phyloP scores from a whole-genome alignment of 768 basidiomycete genomes.

The Trametes cubensis region DNA sequence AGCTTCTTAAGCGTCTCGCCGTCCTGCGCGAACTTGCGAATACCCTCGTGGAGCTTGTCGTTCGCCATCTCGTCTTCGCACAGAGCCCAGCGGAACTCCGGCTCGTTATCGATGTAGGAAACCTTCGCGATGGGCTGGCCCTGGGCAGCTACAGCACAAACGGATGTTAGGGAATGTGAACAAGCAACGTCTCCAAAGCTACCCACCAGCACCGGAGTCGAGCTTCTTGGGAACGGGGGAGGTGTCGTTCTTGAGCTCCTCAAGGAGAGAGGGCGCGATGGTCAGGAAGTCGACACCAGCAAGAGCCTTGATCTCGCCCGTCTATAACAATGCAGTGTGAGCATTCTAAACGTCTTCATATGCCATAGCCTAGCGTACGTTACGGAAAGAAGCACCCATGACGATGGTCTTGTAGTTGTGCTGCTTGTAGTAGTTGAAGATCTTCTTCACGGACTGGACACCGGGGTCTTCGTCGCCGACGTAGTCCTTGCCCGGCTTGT shows the following conservation, averaged over 20 bases:
- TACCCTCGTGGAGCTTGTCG: conserved; percentile 98
- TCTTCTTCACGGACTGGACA: conserved; percentile 92
- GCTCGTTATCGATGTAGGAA: conserved; percentile 86
- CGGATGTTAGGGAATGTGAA: background rate
- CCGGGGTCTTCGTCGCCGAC: conserved; percentile 93
- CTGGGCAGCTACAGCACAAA: conserved; percentile 45
- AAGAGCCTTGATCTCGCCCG: conserved; percentile 90
- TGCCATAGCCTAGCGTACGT: conserved; percentile 53
- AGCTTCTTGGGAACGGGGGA: conserved; percentile 85
- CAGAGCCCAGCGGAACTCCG: conserved; percentile 94
- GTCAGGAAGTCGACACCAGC: conserved; percentile 98
- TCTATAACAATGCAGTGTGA: conserved; percentile 42
- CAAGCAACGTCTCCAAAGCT: background rate
- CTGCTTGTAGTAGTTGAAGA: conserved; percentile 99
- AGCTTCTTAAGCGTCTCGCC: conserved; percentile 85
- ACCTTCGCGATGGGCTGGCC: conserved; percentile 76
- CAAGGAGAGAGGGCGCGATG: conserved; percentile 87
- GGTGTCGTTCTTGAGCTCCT: conserved; percentile 86
- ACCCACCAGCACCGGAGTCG: conserved; percentile 61
- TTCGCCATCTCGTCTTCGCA: conserved; percentile 97
- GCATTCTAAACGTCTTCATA: background rate
- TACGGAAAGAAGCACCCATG: conserved; percentile 99
- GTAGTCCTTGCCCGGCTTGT: conserved; percentile 79
- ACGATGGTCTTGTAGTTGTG: conserved; percentile 98
- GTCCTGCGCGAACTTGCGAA: conserved; percentile 97